phyloP scores from a whole-genome alignment of 352 stramenopile genomes.

The Bremia lactucae region DNA sequence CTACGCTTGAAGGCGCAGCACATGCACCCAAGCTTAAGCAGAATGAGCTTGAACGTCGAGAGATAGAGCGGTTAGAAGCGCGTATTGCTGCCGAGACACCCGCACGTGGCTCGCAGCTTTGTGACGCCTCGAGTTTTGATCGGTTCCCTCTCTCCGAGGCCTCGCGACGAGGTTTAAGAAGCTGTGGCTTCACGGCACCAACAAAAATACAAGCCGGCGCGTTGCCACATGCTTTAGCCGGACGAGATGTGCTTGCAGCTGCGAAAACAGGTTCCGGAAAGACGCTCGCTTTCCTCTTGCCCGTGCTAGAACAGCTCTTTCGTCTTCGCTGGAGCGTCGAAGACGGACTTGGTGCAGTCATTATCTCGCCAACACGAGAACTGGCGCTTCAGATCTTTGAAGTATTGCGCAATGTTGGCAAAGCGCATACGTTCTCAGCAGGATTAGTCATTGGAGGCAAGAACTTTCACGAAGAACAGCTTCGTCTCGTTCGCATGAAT shows the following conservation, averaged over 20 bases:
- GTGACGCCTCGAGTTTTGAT: constrained; percentile 69
- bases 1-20: constrained; percentile 9
- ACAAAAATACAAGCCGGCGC: constrained; percentile 86
- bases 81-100: constrained; percentile 65
- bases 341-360: constrained; percentile 92
- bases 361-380: constrained; percentile 97
- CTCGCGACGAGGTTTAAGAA: constrained; percentile 53
- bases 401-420: constrained; percentile 92
- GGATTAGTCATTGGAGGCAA: constrained; percentile 96
- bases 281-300: constrained; percentile 88
- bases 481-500: constrained; percentile 91
- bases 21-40: constrained; percentile 44
- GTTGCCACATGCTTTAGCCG: constrained; percentile 80
- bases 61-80: constrained; percentile 52
- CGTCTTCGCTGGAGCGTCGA: constrained; percentile 75
- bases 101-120: constrained; percentile 66
- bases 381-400: constrained; percentile 99
- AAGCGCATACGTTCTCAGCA: constrained; percentile 92
- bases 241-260: constrained; percentile 85
- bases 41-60: constrained; percentile 58
- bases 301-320: constrained; percentile 86
- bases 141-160: constrained; percentile 76
- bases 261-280: constrained; percentile 92
- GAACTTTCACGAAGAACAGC: constrained; percentile 90
- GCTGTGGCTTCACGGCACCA: constrained; percentile 74